These are phyloP conservation scores for Aspergillus saccharolyticus DNA, from an alignment of 495 filamentous ascomycete genomes.

Conservation along the genomic window DNA sequence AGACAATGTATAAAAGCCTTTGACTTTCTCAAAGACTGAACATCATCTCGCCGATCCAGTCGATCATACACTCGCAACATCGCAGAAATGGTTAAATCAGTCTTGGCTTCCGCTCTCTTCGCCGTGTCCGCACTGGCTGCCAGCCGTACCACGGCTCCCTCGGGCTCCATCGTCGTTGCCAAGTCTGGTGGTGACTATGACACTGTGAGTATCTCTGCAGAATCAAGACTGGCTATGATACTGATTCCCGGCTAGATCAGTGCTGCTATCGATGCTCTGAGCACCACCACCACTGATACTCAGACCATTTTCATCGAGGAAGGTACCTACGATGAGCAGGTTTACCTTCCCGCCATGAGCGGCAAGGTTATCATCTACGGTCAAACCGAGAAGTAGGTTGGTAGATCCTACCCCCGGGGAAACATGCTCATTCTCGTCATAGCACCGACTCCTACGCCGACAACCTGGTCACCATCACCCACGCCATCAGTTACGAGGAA, in stretches of 20 bases:
- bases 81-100: constrained; percentile 9
- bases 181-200: constrained; percentile 38
- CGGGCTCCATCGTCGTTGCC: constrained; percentile 48
- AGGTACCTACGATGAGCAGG: constrained; percentile 55
- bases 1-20: constrained; percentile 1
- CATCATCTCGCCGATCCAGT: not conserved
- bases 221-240: not conserved
- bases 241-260: constrained; percentile 36
- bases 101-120: constrained; percentile 15
- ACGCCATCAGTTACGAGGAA: not conserved
- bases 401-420: not conserved
- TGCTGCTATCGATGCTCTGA: constrained; percentile 51
- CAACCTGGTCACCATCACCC: constrained; percentile 28
- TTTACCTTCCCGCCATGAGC: constrained; percentile 44
- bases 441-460: constrained; percentile 44
- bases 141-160: constrained; percentile 45
- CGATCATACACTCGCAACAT: not conserved
- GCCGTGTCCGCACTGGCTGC: constrained; percentile 30
- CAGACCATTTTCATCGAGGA: constrained; percentile 61
- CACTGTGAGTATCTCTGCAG: constrained; percentile 19
- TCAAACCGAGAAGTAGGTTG: constrained; percentile 47
- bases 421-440: not conserved
- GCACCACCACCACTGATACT: constrained; percentile 36
- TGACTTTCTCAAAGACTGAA: not conserved
- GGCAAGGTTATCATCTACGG: constrained; percentile 57